A percentile compares a stretch with the other conserved stretches of the same genome.
phyloP scores from a whole-genome alignment of 2,329 filamentous ascomycete genomes.

The Cladophialophora bantiana region DNA sequence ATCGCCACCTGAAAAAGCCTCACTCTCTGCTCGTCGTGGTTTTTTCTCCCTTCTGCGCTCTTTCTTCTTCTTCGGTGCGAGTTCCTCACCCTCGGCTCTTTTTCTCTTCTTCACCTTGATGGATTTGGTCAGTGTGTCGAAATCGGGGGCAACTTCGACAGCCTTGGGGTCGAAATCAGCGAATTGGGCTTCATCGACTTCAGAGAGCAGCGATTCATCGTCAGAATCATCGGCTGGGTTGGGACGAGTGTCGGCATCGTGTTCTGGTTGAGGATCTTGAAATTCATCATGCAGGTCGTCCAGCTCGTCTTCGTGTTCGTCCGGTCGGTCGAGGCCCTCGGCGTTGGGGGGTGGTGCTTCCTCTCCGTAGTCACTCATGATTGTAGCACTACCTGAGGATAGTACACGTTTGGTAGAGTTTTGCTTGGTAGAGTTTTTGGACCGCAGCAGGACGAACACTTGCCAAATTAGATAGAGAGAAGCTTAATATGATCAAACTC shows the following conservation, averaged over 20 bases:
- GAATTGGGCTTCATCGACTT: slow-evolving; percentile 70
- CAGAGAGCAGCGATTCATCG: slow-evolving; percentile 68
- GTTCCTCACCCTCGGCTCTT: slow-evolving; percentile 67
- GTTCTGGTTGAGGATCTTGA: slow-evolving; percentile 37
- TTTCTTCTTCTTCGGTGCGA: slow-evolving; percentile 73
- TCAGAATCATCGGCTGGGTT: slow-evolving; percentile 59
- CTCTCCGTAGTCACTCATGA: slow-evolving; percentile 38
- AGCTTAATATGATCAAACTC: not conserved
- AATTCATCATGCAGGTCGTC: slow-evolving; percentile 36
- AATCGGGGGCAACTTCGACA: slow-evolving; percentile 67
- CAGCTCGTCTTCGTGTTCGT: slow-evolving; percentile 40
- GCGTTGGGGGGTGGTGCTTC: slow-evolving; percentile 40
- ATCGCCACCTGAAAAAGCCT: slow-evolving; percentile 59
- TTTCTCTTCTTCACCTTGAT: slow-evolving; percentile 70
- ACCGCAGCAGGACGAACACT: not conserved
- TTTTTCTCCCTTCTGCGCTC: slow-evolving; percentile 62
- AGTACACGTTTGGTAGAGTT: not conserved
- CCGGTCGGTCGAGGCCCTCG: slow-evolving; percentile 53
- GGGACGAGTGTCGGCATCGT: slow-evolving; percentile 17
- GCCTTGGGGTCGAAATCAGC: slow-evolving; percentile 69
- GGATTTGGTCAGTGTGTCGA: slow-evolving; percentile 63
- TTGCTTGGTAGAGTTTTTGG: not conserved
- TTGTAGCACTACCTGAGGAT: not conserved
- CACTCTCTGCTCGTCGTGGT: slow-evolving; percentile 64
- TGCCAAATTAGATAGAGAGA: not conserved